These are phyloP conservation scores for Diatrype stigma DNA, from an alignment of 2,329 filamentous ascomycete species.

Conservation along the genomic window DNA sequence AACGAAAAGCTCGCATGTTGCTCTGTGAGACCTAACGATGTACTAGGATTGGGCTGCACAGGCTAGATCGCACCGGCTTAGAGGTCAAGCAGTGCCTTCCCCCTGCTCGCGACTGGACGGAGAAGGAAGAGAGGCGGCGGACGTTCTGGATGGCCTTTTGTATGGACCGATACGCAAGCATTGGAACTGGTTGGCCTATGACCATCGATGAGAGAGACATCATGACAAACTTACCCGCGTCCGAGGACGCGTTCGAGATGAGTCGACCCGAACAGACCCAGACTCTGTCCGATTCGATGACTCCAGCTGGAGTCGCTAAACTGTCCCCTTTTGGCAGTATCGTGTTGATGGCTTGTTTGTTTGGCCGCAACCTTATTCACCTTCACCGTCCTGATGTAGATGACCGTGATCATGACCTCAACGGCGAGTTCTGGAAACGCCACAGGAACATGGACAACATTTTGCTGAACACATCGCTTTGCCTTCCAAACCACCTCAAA, in stretches of 20 bases:
- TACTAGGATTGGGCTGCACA: conserved; percentile 84
- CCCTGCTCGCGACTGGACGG: conserved; percentile 87
- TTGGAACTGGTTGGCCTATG: conserved; percentile 97
- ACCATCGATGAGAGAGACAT: conserved; percentile 88
- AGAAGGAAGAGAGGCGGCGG: conserved; percentile 82
- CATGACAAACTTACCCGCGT: conserved; percentile 75
- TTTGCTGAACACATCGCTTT: conserved; percentile 79
- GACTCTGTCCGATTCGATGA: conserved; percentile 66
- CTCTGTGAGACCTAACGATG: conserved; percentile 48
- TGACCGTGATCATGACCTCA: conserved; percentile 80
- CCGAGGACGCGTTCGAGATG: conserved; percentile 80
- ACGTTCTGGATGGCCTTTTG: conserved; percentile 96
- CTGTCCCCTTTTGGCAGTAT: conserved; percentile 77
- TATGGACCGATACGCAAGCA: conserved; percentile 86
- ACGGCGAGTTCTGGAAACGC: conserved; percentile 93
- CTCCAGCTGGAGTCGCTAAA: conserved; percentile 65
- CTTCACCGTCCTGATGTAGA: conserved; percentile 80
- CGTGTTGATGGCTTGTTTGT: conserved; percentile 80
- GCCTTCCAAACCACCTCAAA: conserved; percentile 75
- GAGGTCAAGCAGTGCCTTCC: conserved; percentile 92
- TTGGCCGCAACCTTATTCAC: conserved; percentile 87
- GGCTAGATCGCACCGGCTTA: conserved; percentile 74
- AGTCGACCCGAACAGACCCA: conserved; percentile 70
- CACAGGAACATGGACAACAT: conserved; percentile 88
- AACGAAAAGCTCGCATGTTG: neutral